These are phyloP conservation scores for Vigna unguiculata DNA, from an alignment of 306 rosid species.

Conservation along the genomic window DNA sequence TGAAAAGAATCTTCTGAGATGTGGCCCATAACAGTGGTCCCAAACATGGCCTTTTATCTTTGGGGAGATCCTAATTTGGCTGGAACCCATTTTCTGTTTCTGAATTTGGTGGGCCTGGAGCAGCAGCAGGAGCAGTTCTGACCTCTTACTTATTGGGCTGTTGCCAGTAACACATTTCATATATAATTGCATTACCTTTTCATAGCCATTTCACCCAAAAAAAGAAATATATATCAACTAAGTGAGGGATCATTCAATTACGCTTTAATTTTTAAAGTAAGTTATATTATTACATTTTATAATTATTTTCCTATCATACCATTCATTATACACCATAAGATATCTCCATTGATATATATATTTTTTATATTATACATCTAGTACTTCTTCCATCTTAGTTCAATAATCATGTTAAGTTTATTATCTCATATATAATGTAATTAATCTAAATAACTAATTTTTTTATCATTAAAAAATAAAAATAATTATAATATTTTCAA, in stretches of 20 bases:
- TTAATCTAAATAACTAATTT: too few species aligned
- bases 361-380: not conserved
- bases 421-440: too few species aligned
- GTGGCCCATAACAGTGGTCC: slow-evolving; percentile 25
- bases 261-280: too few species aligned
- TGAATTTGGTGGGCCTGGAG: not conserved
- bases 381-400: not conserved
- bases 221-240: too few species aligned
- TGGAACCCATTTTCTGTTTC: not conserved
- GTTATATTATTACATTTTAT: too few species aligned
- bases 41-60: not conserved
- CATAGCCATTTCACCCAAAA: too few species aligned
- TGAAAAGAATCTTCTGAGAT: not conserved
- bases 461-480: too few species aligned
- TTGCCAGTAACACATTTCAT: not conserved
- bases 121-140: not conserved
- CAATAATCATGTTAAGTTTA: not conserved
- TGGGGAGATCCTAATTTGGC: not conserved
- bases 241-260: too few species aligned
- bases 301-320: too few species aligned
- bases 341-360: too few species aligned
- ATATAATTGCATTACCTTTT: not conserved
- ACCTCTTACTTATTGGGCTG: not conserved
- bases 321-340: too few species aligned
- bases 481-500: too few species aligned